Conservation (phyloP, 805 yeast genomes). For the Pichia membranifaciens region DNA sequence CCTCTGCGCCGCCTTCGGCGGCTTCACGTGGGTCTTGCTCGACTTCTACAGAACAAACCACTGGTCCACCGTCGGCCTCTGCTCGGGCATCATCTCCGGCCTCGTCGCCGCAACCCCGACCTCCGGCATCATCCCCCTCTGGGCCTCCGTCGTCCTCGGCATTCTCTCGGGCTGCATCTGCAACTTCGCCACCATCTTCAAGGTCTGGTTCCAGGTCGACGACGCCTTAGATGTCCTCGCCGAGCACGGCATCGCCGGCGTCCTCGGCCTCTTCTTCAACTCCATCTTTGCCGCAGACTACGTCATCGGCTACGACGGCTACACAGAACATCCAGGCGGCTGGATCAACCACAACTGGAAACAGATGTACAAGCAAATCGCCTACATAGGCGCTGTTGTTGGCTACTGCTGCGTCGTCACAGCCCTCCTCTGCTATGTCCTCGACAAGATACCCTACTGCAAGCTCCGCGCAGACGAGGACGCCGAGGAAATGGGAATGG, state of each 20-base stretch:
- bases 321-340: slow-evolving; percentile 81
- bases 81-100: slow-evolving; percentile 95
- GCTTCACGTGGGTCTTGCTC: slow-evolving; percentile 83
- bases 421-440: slow-evolving; percentile 63
- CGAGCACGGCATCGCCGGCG: slow-evolving; percentile 98
- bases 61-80: slow-evolving; percentile 91
- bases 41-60: slow-evolving; percentile 85
- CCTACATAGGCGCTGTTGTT: slow-evolving; percentile 65
- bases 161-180: slow-evolving; percentile 75
- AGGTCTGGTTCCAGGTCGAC: slow-evolving; percentile 74
- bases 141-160: slow-evolving; percentile 87
- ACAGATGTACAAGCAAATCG: slow-evolving; percentile 86
- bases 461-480: slow-evolving; percentile 74
- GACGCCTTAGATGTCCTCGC: slow-evolving; percentile 94
- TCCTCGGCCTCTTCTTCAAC: slow-evolving; percentile 83
- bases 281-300: slow-evolving; percentile 82
- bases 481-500: slow-evolving; percentile 86
- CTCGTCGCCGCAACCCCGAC: slow-evolving; percentile 96
- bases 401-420: slow-evolving; percentile 78
- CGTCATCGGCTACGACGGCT: slow-evolving; percentile 88
- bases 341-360: slow-evolving; percentile 89
- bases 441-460: slow-evolving; percentile 77
- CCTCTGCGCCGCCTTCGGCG: slow-evolving; percentile 84
- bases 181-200: slow-evolving; percentile 84
- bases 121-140: slow-evolving; percentile 83